Conservation (phyloP, 2,329 filamentous ascomycete genomes). For the Pseudogymnoascus sp. region DNA sequence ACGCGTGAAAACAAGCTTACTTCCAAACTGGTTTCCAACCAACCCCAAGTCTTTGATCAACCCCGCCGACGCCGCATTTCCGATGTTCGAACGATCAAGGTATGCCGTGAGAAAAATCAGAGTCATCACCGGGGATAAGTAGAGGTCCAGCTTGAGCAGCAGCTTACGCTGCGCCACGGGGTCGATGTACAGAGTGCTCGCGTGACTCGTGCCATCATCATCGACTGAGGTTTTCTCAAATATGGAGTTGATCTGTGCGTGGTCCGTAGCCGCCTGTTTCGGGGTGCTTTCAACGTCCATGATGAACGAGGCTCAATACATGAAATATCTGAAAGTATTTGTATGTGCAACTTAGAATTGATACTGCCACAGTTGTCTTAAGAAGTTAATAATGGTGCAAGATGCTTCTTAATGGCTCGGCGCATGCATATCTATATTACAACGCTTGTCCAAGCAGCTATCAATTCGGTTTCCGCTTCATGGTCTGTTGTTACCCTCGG, state of each 20-base stretch:
- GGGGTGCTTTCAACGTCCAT: not conserved
- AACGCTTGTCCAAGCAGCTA: not conserved
- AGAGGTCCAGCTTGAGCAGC: slow-evolving; percentile 41
- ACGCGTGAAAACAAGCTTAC: slow-evolving; percentile 13
- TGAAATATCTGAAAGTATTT: not conserved
- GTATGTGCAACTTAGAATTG: not conserved
- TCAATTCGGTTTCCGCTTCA: not conserved
- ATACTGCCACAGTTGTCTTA: not conserved
- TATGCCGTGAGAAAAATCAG: slow-evolving; percentile 48
- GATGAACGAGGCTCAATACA: not conserved
- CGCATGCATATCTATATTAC: not conserved
- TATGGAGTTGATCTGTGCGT: not conserved
- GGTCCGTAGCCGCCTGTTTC: not conserved
- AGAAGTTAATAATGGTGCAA: not conserved
- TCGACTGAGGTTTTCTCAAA: not conserved
- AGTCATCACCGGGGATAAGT: slow-evolving; percentile 47
- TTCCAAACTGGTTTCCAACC: slow-evolving; percentile 6
- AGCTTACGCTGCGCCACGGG: slow-evolving; percentile 38
- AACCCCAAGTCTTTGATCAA: slow-evolving; percentile 18
- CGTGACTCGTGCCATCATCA: not conserved
- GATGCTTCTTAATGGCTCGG: not conserved
- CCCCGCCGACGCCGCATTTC: slow-evolving; percentile 26
- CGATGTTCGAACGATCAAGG: slow-evolving; percentile 48
- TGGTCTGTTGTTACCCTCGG: not conserved
- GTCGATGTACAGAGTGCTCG: slow-evolving; percentile 30